phyloP scores from a whole-genome alignment of 1,284 basidiomycete species.

The Cutaneotrichosporon dermatis region DNA sequence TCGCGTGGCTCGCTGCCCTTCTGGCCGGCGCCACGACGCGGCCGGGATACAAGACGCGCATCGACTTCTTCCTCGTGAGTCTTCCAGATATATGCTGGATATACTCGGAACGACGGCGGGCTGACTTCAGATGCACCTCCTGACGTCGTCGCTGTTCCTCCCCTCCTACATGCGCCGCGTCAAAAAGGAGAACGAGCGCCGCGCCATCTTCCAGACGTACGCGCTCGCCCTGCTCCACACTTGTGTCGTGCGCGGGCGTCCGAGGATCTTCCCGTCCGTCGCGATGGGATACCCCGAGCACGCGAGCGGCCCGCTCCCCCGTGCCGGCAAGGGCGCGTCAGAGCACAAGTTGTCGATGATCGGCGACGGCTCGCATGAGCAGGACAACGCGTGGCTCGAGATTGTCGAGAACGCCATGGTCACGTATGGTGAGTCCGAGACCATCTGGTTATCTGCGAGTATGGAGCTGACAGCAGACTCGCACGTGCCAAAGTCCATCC shows the following conservation, averaged over 20 bases:
- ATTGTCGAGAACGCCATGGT: constrained; percentile 57
- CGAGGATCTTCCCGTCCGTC: constrained; percentile 54
- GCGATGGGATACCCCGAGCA: constrained; percentile 56
- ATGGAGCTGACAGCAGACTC: constrained; percentile 50
- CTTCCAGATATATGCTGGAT: background rate
- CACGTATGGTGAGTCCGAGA: constrained; percentile 50
- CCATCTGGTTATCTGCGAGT: too few species aligned
- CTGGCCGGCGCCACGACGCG: constrained; percentile 57
- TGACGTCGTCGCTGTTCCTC: constrained; percentile 62
- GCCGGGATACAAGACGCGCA: constrained; percentile 54
- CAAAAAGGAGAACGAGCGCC: constrained; percentile 37
- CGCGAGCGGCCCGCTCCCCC: constrained; percentile 49
- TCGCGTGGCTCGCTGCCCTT: constrained; percentile 56
- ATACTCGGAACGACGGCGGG: background rate
- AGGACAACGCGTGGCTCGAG: constrained; percentile 59
- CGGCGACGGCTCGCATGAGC: constrained; percentile 26
- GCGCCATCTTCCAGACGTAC: constrained; percentile 54
- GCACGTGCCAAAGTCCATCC: constrained; percentile 60
- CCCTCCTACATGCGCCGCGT: constrained; percentile 52
- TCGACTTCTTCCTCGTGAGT: constrained; percentile 61
- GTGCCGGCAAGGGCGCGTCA: constrained; percentile 1
- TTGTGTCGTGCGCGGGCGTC: constrained; percentile 57
- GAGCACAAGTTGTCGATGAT: constrained; percentile 13
- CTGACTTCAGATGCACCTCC: constrained; percentile 57
- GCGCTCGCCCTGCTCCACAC: constrained; percentile 53